Percentiles rank a stretch among this genome's conserved stretches.
Conservation (phyloP, 768 basidiomycete species). For the Boletellus emodensis region DNA sequence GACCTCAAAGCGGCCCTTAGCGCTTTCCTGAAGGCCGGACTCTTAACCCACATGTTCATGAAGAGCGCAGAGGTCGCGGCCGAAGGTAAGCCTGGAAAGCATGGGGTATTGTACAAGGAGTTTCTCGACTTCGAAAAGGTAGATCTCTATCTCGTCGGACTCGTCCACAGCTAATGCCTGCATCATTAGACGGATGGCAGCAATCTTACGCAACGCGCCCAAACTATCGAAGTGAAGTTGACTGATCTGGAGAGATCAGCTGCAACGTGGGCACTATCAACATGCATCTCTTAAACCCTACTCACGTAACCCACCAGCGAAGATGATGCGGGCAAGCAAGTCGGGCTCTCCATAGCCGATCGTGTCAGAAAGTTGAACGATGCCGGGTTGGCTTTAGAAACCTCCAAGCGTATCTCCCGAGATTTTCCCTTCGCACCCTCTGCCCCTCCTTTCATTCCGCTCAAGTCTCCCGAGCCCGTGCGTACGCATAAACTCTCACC, state of each 20-base stretch:
- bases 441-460: slow-evolving; percentile 18
- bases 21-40: slow-evolving; percentile 59
- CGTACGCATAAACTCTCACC: slow-evolving; percentile 40
- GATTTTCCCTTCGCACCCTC: slow-evolving; percentile 43
- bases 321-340: slow-evolving; percentile 34
- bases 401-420: slow-evolving; percentile 56
- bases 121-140: slow-evolving; percentile 65
- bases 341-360: slow-evolving; percentile 76
- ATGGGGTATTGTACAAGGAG: slow-evolving; percentile 58
- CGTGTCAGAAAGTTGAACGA: slow-evolving; percentile 71
- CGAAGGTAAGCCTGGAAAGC: slow-evolving; percentile 46
- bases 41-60: slow-evolving; percentile 54
- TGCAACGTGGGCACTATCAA: slow-evolving; percentile 24
- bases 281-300: slow-evolving; percentile 1
- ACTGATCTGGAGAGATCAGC: slow-evolving; percentile 42
- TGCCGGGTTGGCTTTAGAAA: slow-evolving; percentile 60
- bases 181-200: slow-evolving; percentile 35
- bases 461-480: slow-evolving; percentile 29
- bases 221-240: slow-evolving; percentile 44
- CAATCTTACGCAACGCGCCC: slow-evolving; percentile 38
- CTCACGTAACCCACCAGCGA: slow-evolving; percentile 16
- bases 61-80: slow-evolving; percentile 53
- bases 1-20: slow-evolving; percentile 60
- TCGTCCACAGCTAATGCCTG: slow-evolving; percentile 10
- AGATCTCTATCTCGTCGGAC: slow-evolving; percentile 22